Evolutionary conservation across 805 yeast genomes (phyloP), one percentile per base, ranked within the genome.

Genomic region (Ogataea thermomethanolica): DNA sequence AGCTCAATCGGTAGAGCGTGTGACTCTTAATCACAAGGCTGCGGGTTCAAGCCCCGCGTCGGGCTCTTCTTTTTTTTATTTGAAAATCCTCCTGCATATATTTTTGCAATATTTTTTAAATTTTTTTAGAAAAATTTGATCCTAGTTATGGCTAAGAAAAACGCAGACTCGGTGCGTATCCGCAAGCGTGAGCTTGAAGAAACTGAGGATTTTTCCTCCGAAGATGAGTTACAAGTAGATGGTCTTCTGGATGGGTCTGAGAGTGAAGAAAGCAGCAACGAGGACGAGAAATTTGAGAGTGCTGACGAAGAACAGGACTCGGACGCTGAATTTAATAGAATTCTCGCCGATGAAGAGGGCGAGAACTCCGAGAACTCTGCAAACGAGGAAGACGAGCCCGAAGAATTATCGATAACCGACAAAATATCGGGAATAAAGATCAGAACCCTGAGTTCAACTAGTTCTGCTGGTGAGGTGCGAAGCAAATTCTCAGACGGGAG

Each of bases 401-500:
- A 67, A 11, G 77, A 73, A 29, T 79, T 73, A 34, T 56, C 82
- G 5, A 62, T 80, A 38, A 70, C 75, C 5, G 84, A 79, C 45
- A 71, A 66, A 51, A 58, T 80, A 27, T 70, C 80, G 14, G 78
- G 77, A 17, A 66, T 78, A 11, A 69, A 71, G 50, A 69, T 81
- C 24, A 70, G 76, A 44, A 65, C 79, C 3, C 55, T 77, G 33
- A 70, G 77, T 5, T 52, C 65, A 7, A 29, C 51, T 7, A 48
- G 54, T 9, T 59, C 67, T n/a, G 42, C 54, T 1, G 61, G 56
- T 7, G 66, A 63, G 17, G 59, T 67, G 17, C 59, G 61, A 25
- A 69, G 83, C 17, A 71, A 71, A 50, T 83, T 67, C 56, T 73
- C 89, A 1, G 96, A 91, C 62, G 97, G 98, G 7, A 67, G 74